A percentile compares a stretch with the other conserved stretches of the same genome.
Conservation (phyloP, 352 stramenopile species). For the Poterioochromonas sp. region DNA sequence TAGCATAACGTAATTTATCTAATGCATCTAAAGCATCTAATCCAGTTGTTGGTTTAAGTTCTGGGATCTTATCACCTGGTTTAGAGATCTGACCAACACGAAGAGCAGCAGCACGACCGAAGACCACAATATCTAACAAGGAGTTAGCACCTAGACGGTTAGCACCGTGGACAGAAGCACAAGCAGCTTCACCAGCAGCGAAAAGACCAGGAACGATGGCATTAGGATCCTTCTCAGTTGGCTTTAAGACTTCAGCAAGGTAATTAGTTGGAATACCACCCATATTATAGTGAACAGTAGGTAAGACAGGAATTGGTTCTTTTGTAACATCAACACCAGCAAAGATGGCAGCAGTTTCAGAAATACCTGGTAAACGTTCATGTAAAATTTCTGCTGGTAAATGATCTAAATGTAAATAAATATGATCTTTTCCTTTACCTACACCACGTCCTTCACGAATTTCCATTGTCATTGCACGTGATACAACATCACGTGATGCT, state of each 20-base stretch:
- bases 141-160: constrained; percentile 65
- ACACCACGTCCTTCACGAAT: constrained; percentile 87
- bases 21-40: constrained; percentile 51
- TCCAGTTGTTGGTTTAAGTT: constrained; percentile 67
- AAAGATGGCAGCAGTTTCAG: constrained; percentile 90
- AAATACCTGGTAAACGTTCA: constrained; percentile 88
- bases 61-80: constrained; percentile 63
- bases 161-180: constrained; percentile 86
- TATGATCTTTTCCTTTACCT: constrained; percentile 82
- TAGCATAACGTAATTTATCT: constrained; percentile 42
- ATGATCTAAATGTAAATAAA: constrained; percentile 92
- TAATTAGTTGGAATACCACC: constrained; percentile 92
- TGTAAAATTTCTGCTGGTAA: constrained; percentile 79
- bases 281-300: constrained; percentile 98
- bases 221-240: constrained; percentile 59
- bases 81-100: constrained; percentile 85
- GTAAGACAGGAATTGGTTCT: constrained; percentile 90
- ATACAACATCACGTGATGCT: constrained; percentile 85
- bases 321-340: constrained; percentile 93
- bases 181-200: constrained; percentile 83
- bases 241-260: constrained; percentile 76
- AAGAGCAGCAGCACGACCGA: constrained; percentile 81
- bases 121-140: constrained; percentile 94
- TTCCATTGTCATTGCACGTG: constrained; percentile 91
- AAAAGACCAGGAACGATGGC: constrained; percentile 84